Evolutionary conservation across 78 protist genomes (phyloP).

Genomic region (Dictyostelium purpureum): DNA sequence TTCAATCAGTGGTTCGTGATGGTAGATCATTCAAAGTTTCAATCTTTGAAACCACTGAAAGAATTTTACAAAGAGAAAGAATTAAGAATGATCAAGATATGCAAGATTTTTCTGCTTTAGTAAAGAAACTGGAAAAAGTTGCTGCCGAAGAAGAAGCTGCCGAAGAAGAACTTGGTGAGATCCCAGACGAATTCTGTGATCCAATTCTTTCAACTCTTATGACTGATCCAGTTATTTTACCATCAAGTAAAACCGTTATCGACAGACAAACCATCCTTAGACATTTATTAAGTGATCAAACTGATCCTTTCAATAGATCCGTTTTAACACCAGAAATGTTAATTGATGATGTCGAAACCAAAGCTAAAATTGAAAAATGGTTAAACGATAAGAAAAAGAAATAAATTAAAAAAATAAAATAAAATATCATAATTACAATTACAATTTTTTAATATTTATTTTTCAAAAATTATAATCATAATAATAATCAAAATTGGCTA

Average conservation of each 20-base stretch:
- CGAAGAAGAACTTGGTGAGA: slow-evolving; percentile 79
- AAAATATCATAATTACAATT: no score
- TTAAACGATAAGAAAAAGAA: slow-evolving; percentile 20
- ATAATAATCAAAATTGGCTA: no score
- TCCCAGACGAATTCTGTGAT: slow-evolving; percentile 81
- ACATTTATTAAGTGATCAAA: slow-evolving; percentile 73
- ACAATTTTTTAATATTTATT: no score
- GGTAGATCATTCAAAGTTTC: slow-evolving; percentile 64
- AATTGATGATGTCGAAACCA: slow-evolving; percentile 41
- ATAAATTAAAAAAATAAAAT: no score
- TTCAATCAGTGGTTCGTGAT: slow-evolving; percentile 43
- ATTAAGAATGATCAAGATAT: slow-evolving; percentile 22
- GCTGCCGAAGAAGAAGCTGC: slow-evolving; percentile 19
- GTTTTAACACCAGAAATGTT: slow-evolving; percentile 66
- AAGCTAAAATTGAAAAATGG: slow-evolving; percentile 55
- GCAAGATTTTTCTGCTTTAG: slow-evolving; percentile 19
- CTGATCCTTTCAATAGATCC: slow-evolving; percentile 85
- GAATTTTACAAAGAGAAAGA: slow-evolving; percentile 41
- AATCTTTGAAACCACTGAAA: slow-evolving; percentile 41
- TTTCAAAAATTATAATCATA: no score
- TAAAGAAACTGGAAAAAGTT: slow-evolving; percentile 20
- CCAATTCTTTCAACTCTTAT: slow-evolving; percentile 76
- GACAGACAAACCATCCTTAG: slow-evolving; percentile 73
- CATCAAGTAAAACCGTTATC: slow-evolving; percentile 43
- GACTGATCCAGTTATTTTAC: slow-evolving; percentile 86